Evolutionary conservation across 2,329 filamentous ascomycete species (phyloP), one percentile per base, ranked within the genome.

Genomic region (Epichloe elymi): DNA sequence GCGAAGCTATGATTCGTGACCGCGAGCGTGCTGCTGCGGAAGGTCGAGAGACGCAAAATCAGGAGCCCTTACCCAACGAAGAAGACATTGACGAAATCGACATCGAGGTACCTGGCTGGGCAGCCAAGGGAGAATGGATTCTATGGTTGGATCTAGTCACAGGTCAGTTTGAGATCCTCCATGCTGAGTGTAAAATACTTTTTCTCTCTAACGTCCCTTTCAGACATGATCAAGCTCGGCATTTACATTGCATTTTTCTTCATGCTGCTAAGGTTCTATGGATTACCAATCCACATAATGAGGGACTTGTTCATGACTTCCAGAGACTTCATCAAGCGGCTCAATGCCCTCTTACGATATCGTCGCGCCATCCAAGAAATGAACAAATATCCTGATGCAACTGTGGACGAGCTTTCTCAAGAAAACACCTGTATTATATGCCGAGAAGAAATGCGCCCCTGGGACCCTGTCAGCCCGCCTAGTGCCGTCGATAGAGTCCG

Each of bases 361-460:
- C 83, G 90, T 52, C 88, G 88, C 61, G 93, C 93, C 2, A 89
- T 95, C 3, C 79, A 85, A 58, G 88, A 97, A 63, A 97, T 98
- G 89, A 93, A 95, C 62, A 80, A 80, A 54, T 97, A 96, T 63
- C 86, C 87, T 4, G 93, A 98, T 64, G 93, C 93, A 1, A 95
- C 87, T 1, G 76, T 79, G 2, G 88, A 94, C 57, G 91, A 98
- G 57, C 79, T 98, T 23, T 73, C 75, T 30, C 78, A 86, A 46
- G 91, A 96, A 64, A 88, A 94, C 61, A 94, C 93, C 3, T 98
- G 93, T 67, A 98, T 98, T 59, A 95, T 98, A 51, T 98, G 93
- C 67, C 82, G 93, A 54, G 93, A 98, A 65, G 88, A 94, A 57
- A 98, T 98, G 93, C 80, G 80, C 36, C 82, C 85, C 1, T 95